phyloP scores from a whole-genome alignment of 345 rosid genomes.

The Syzygium jambos region DNA sequence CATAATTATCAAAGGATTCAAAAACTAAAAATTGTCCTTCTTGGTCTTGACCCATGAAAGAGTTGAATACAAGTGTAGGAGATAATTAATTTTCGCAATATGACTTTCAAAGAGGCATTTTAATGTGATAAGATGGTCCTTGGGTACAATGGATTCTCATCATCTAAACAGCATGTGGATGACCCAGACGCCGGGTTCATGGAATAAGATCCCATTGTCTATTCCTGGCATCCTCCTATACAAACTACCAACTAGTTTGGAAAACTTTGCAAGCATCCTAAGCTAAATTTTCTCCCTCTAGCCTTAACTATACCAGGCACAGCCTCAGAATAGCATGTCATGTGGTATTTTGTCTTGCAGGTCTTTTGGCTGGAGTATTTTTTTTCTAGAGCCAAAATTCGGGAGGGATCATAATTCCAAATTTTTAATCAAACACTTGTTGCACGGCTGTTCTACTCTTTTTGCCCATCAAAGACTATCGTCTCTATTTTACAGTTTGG shows the following conservation, averaged over 20 bases:
- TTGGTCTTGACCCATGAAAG: background rate
- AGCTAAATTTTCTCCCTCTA: slow-evolving; percentile 37
- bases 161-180: background rate
- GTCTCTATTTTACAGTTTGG: background rate
- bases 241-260: slow-evolving; percentile 84
- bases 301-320: background rate
- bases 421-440: background rate
- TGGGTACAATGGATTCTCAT: background rate
- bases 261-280: slow-evolving; percentile 88
- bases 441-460: background rate
- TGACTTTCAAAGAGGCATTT: background rate
- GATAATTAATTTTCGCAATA: background rate
- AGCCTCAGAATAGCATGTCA: background rate
- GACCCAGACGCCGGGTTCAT: slow-evolving; percentile 42
- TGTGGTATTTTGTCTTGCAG: slow-evolving; percentile 16
- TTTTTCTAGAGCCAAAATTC: slow-evolving; percentile 85
- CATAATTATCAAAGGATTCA: background rate
- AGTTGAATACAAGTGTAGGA: background rate
- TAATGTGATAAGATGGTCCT: background rate
- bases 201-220: slow-evolving; percentile 91
- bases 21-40: background rate
- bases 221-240: slow-evolving; percentile 78
- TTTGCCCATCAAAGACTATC: background rate
- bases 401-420: slow-evolving; percentile 39
- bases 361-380: slow-evolving; percentile 84